Evolutionary conservation across 306 rosid genomes (phyloP).

Genomic region (Cucurbita moschata): DNA sequence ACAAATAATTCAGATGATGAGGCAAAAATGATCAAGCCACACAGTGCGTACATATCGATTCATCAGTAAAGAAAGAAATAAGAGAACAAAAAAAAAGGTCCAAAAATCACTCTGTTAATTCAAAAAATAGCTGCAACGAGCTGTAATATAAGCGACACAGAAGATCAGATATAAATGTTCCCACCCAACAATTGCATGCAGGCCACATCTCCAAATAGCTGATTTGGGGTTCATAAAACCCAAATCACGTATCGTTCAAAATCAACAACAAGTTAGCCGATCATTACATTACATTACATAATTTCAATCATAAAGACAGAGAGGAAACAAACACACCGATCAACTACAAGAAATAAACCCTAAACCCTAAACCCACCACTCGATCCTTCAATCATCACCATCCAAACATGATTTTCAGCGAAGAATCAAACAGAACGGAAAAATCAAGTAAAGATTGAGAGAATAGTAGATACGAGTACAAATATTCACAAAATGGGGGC

Average conservation of each 20-base stretch:
- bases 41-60: background rate
- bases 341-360: background rate
- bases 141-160: background rate
- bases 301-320: background rate
- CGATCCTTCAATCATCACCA: background rate
- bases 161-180: background rate
- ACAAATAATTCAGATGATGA: background rate
- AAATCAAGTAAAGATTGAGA: background rate
- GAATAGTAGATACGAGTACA: background rate
- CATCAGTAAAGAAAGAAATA: background rate
- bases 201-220: background rate
- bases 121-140: background rate
- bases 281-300: background rate
- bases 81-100: background rate
- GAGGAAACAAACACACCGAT: background rate
- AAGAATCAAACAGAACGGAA: background rate
- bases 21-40: background rate
- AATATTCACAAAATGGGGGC: background rate
- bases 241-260: background rate
- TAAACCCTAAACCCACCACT: background rate
- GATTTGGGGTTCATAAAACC: background rate
- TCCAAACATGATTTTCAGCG: background rate
- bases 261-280: background rate
- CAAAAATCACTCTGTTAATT: background rate
- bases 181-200: background rate